Evolutionary conservation across 2,329 filamentous ascomycete species (phyloP).

Genomic region (Claviceps africana): DNA sequence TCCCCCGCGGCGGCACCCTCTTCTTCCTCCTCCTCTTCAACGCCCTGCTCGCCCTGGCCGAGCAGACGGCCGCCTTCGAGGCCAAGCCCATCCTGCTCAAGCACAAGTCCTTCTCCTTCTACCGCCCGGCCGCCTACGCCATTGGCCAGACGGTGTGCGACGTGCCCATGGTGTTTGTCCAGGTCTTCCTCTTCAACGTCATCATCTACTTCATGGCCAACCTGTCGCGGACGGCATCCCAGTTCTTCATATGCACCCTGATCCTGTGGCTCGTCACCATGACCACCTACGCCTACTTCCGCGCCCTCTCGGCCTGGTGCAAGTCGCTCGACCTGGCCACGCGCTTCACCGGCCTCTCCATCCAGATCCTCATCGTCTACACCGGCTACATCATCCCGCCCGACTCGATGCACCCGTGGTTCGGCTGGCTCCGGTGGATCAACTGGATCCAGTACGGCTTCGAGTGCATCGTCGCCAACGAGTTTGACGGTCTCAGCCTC

Average conservation of each 20-base stretch:
- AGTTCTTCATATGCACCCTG: slow-evolving; percentile 53
- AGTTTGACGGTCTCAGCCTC: slow-evolving; percentile 43
- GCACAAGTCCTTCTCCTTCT: slow-evolving; percentile 58
- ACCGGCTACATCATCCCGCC: slow-evolving; percentile 52
- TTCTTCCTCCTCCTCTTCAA: slow-evolving; percentile 42
- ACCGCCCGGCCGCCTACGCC: slow-evolving; percentile 43
- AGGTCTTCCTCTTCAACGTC: slow-evolving; percentile 54
- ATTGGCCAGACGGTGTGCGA: slow-evolving; percentile 45
- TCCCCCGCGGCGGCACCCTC: slow-evolving; percentile 32
- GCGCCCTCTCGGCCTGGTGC: slow-evolving; percentile 44
- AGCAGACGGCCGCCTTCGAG: slow-evolving; percentile 52
- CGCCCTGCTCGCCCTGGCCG: slow-evolving; percentile 56
- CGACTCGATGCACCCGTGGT: slow-evolving; percentile 36
- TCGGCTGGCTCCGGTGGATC: slow-evolving; percentile 61
- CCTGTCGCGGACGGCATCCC: slow-evolving; percentile 48
- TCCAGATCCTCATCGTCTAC: slow-evolving; percentile 53
- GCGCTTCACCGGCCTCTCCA: slow-evolving; percentile 38
- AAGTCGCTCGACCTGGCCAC: slow-evolving; percentile 50
- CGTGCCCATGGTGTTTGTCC: slow-evolving; percentile 47
- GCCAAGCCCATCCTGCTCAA: slow-evolving; percentile 53
- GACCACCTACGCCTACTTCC: slow-evolving; percentile 43
- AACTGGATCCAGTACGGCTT: slow-evolving; percentile 55
- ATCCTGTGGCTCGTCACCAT: slow-evolving; percentile 47
- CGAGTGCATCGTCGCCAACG: slow-evolving; percentile 53
- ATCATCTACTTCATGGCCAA: slow-evolving; percentile 69